These are phyloP conservation scores for Gossypium turneri DNA, from an alignment of 345 rosid species.

Conservation along the genomic window DNA sequence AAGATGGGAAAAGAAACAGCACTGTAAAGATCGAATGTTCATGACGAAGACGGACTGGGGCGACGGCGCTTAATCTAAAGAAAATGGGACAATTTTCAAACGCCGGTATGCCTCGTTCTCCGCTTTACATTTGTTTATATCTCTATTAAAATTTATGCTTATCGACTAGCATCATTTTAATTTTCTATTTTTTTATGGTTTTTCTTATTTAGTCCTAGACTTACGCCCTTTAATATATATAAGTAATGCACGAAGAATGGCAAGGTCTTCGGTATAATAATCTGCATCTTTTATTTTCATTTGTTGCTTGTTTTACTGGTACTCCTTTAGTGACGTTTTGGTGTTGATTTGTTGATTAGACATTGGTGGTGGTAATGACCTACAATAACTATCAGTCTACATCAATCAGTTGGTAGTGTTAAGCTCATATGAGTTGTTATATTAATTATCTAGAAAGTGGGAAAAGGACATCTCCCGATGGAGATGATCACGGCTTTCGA, in stretches of 20 bases:
- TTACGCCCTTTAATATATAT: conserved; percentile 64
- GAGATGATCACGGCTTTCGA: background rate
- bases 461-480: background rate
- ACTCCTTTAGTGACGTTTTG: background rate
- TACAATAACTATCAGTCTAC: background rate
- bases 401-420: background rate
- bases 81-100: conserved; percentile 65
- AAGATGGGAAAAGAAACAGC: conserved; percentile 92
- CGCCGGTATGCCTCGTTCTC: conserved; percentile 52
- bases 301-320: background rate
- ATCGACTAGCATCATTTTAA: background rate
- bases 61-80: conserved; percentile 94
- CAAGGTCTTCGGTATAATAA: conserved; percentile 66
- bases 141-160: background rate
- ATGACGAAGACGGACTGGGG: conserved; percentile 95
- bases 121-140: background rate
- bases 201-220: conserved; percentile 59
- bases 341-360: background rate
- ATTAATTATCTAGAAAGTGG: conserved; percentile 1
- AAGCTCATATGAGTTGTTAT: background rate
- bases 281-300: conserved; percentile 25
- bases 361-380: background rate
- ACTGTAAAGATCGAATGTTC: conserved; percentile 89
- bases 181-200: background rate
- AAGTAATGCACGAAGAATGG: conserved; percentile 76